phyloP scores from a whole-genome alignment of 768 basidiomycete genomes.

The Kwoniella sp. region DNA sequence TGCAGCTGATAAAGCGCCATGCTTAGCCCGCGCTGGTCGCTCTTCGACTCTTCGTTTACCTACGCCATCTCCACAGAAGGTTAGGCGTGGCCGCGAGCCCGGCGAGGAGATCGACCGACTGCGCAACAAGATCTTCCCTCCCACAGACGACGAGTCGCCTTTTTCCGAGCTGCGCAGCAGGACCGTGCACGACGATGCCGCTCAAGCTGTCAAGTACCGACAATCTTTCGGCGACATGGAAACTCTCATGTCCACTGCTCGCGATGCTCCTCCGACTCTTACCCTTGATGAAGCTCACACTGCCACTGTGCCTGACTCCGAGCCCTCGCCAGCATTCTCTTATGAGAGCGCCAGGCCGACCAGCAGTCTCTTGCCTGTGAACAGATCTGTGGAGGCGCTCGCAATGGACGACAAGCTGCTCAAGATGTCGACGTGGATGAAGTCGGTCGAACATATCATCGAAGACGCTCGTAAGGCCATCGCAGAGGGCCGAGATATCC shows the following conservation, averaged over 20 bases:
- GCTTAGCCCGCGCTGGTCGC: background rate
- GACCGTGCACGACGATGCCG: constrained; percentile 26
- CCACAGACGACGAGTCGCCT: constrained; percentile 18
- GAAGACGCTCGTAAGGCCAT: constrained; percentile 44
- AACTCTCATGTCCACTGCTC: background rate
- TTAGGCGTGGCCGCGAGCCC: constrained; percentile 1
- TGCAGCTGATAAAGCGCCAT: too few relatives aligned
- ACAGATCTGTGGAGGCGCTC: constrained; percentile 22
- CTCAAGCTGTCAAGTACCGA: constrained; percentile 29
- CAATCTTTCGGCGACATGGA: constrained; percentile 24
- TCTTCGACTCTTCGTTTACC: constrained; percentile 1
- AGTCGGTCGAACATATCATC: constrained; percentile 41
- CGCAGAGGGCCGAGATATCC: constrained; percentile 41
- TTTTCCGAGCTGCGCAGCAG: constrained; percentile 19
- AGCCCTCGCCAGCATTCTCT: background rate
- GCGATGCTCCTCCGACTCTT: background rate
- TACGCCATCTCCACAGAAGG: constrained; percentile 16
- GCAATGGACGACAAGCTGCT: constrained; percentile 31
- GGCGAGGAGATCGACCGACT: constrained; percentile 3
- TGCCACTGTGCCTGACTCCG: background rate
- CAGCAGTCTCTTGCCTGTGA: constrained; percentile 2
- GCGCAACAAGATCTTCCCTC: constrained; percentile 10
- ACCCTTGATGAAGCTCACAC: background rate
- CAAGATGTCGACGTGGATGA: constrained; percentile 34
- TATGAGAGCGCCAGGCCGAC: background rate